Evolutionary conservation across 2,329 filamentous ascomycete genomes (phyloP).

Genomic region (Colletotrichum sublineola): DNA sequence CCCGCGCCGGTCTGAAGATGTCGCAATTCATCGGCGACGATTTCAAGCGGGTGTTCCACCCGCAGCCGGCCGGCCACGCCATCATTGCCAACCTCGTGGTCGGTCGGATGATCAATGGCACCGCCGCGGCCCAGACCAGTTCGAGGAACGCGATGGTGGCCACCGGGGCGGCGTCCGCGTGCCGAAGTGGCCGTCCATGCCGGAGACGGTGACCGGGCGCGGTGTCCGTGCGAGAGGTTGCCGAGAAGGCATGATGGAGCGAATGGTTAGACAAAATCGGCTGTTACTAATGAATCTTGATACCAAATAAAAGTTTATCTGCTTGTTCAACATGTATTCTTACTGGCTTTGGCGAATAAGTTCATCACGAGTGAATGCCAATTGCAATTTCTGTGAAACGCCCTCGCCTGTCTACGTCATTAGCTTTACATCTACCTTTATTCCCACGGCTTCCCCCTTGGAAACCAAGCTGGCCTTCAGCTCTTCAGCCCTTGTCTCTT

Average conservation of each 20-base stretch:
- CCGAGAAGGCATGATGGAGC: background rate
- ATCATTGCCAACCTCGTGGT: conserved; percentile 1
- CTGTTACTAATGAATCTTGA: background rate
- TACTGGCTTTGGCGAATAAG: background rate
- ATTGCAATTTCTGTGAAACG: background rate
- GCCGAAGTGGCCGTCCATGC: background rate
- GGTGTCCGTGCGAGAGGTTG: too few species aligned
- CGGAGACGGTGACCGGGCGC: background rate
- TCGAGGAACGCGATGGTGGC: background rate
- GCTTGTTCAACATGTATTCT: background rate
- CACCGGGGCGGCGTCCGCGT: background rate
- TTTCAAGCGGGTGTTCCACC: conserved; percentile 3
- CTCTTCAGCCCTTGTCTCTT: background rate
- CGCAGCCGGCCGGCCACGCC: conserved; percentile 7
- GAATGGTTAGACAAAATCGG: background rate
- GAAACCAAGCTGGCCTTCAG: background rate
- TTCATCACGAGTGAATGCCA: background rate
- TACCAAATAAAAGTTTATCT: background rate
- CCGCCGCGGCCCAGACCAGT: background rate
- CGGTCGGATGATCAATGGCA: background rate
- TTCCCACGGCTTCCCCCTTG: background rate
- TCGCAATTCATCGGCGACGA: background rate
- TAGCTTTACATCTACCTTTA: background rate
- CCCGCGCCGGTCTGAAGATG: background rate
- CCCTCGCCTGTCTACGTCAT: background rate